Conservation (phyloP, 1,284 basidiomycete species). For the Naganishia sp. region DNA sequence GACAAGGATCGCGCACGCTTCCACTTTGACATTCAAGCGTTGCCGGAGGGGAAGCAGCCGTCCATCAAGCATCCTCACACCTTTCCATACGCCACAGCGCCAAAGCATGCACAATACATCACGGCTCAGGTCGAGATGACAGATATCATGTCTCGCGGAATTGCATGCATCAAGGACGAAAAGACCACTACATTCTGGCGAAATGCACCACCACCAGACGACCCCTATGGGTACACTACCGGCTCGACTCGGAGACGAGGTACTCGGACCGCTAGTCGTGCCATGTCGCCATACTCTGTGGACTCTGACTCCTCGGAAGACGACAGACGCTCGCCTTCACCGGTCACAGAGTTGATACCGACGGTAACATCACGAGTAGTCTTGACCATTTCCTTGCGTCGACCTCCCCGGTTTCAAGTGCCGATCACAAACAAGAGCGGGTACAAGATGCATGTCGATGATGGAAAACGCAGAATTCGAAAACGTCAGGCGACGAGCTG, state of each 20-base stretch:
- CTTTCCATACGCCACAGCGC: constrained; percentile 20
- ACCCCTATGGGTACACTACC: not conserved
- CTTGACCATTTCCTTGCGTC: constrained; percentile 32
- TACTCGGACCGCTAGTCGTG: not conserved
- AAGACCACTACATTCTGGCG: constrained; percentile 26
- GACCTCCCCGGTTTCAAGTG: constrained; percentile 29
- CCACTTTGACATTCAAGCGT: constrained; percentile 20
- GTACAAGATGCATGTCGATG: constrained; percentile 9
- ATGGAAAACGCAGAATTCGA: constrained; percentile 12
- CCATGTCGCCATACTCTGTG: constrained; percentile 8
- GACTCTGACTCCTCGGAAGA: constrained; percentile 14
- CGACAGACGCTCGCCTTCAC: constrained; percentile 5
- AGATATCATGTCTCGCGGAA: constrained; percentile 24
- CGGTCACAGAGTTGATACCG: constrained; percentile 12
- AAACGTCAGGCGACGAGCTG: constrained; percentile 28
- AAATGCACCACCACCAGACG: constrained; percentile 6
- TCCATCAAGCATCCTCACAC: constrained; percentile 12
- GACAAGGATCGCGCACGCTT: constrained; percentile 24
- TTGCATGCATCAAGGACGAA: constrained; percentile 22
- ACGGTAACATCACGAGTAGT: constrained; percentile 15
- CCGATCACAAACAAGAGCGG: constrained; percentile 28
- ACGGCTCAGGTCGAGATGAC: constrained; percentile 25
- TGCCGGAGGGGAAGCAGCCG: constrained; percentile 4
- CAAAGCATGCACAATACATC: constrained; percentile 23
- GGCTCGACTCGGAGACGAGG: not conserved